A percentile compares a stretch with the other conserved stretches of the same genome.
Evolutionary conservation across 768 basidiomycete genomes (phyloP).

Genomic region (Dictyophora rubrovolvata): DNA sequence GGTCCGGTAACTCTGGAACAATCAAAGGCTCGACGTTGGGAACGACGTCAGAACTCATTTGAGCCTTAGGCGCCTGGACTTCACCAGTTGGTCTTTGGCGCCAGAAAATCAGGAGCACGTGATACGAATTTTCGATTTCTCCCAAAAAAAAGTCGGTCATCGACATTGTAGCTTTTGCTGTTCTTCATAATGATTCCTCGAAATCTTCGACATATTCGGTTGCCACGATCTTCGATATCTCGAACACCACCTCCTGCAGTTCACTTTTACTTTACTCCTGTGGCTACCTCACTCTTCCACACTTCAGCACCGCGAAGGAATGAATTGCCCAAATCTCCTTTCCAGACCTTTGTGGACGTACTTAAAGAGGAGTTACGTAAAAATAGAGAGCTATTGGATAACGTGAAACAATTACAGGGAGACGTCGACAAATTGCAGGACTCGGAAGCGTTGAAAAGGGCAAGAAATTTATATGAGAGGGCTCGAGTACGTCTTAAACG

Average conservation of each 20-base stretch:
- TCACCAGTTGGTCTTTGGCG: not conserved
- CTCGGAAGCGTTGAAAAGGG: constrained; percentile 89
- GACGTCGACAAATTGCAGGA: constrained; percentile 97
- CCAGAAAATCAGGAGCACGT: not conserved
- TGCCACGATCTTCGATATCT: constrained; percentile 19
- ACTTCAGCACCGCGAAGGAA: constrained; percentile 50
- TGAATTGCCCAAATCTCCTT: constrained; percentile 82
- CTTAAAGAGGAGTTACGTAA: constrained; percentile 87
- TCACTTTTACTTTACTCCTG: constrained; percentile 8
- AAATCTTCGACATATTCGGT: constrained; percentile 29
- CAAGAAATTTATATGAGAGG: constrained; percentile 85
- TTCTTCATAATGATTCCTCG: constrained; percentile 34
- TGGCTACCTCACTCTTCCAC: constrained; percentile 12
- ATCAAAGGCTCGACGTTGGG: not conserved
- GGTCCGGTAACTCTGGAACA: not conserved
- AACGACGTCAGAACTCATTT: not conserved
- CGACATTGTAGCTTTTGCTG: constrained; percentile 8
- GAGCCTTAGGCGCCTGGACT: not conserved
- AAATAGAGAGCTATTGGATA: constrained; percentile 90
- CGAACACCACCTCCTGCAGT: constrained; percentile 13
- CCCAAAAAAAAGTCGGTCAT: not conserved
- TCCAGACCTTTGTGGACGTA: constrained; percentile 93
- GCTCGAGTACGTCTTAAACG: constrained; percentile 60
- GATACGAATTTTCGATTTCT: not conserved
- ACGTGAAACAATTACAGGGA: constrained; percentile 94